Percentiles rank a stretch among this genome's conserved stretches.
These are phyloP conservation scores for Xylaria scruposa DNA, from an alignment of 495 filamentous ascomycete genomes.

Conservation along the genomic window DNA sequence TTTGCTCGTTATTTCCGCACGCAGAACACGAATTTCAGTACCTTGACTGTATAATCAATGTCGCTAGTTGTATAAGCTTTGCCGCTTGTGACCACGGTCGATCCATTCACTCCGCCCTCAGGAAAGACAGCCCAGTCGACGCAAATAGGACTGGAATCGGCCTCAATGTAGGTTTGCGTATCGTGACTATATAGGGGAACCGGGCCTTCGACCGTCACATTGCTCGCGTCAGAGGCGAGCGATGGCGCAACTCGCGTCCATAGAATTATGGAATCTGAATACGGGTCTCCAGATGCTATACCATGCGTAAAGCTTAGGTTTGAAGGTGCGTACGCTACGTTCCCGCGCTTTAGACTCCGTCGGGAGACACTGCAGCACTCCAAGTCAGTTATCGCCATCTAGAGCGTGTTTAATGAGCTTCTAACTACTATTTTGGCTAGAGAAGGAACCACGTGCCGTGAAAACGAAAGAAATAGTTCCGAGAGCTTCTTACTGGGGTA, in stretches of 20 bases:
- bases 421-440: no score
- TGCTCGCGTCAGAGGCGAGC: constrained; percentile 59
- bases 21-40: constrained; percentile 21
- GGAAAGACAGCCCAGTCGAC: constrained; percentile 58
- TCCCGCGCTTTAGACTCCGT: constrained; percentile 55
- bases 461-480: no score
- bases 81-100: constrained; percentile 35
- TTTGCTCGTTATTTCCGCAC: constrained; percentile 1
- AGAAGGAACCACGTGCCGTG: no score
- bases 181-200: constrained; percentile 64
- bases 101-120: constrained; percentile 41
- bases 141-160: constrained; percentile 63
- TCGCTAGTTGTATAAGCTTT: constrained; percentile 68
- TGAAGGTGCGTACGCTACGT: constrained; percentile 59
- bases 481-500: constrained; percentile 36
- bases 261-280: constrained; percentile 66
- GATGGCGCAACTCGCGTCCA: constrained; percentile 72
- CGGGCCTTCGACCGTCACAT: constrained; percentile 60
- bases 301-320: constrained; percentile 70
- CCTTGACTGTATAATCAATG: constrained; percentile 74
- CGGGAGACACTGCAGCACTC: constrained; percentile 36
- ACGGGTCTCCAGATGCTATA: constrained; percentile 74
- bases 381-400: no score
- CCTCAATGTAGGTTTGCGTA: constrained; percentile 55
- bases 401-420: no score